Base-by-base conservation (phyloP, 2,329 filamentous ascomycete genomes). In the Pseudodiploospora longispora region DNA sequence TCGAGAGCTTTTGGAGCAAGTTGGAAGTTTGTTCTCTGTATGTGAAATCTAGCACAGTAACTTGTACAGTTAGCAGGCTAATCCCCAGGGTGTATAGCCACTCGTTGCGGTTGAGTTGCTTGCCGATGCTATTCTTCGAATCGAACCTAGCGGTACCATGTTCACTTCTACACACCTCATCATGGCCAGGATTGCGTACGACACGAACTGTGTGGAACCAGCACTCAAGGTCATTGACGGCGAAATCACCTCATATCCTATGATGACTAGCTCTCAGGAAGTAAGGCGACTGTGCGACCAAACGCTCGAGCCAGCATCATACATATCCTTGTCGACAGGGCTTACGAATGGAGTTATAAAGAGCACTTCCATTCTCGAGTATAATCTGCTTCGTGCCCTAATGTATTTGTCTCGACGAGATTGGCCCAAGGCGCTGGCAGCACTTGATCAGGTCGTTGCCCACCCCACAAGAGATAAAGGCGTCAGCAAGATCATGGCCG, bases 401-500 rank as follows among this genome's bases (percentile, higher is more conserved):
- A 71, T 83, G 36, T 83, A 81, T 58, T 78, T 83, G 56, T 69
- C 72, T 2, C 61, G 71, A 40, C 70, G 75, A 46, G 65, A 79
- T 48, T 90, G 85, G 83, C 58, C 64, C 12, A 75, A 74, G 46
- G 83, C 85, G 1, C 65, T 73, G 10, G 71, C 72, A 33, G 79
- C 81, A 30, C 71, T 89, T 28, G 77, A 80, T 52, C 72, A 78
- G 47, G 76, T 79, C 36, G 69, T 95, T 32, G 77, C 82, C 3
- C 81, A 82, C 46, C 87, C 89, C 1, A 70, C 74, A 1, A 72
- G 69, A 41, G 82, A 81, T 19, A 69, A 72, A 30, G 73, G 78
- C 32, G 71, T 80, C 9, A 91, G 83, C 62, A 83, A 81, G 59
- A 74, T 94, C 41, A 93, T 93, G 84, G 72, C 85, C 4, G 88